Conservation (phyloP, 2,329 filamentous ascomycete genomes). For the Colletotrichum lindemuthianum region DNA sequence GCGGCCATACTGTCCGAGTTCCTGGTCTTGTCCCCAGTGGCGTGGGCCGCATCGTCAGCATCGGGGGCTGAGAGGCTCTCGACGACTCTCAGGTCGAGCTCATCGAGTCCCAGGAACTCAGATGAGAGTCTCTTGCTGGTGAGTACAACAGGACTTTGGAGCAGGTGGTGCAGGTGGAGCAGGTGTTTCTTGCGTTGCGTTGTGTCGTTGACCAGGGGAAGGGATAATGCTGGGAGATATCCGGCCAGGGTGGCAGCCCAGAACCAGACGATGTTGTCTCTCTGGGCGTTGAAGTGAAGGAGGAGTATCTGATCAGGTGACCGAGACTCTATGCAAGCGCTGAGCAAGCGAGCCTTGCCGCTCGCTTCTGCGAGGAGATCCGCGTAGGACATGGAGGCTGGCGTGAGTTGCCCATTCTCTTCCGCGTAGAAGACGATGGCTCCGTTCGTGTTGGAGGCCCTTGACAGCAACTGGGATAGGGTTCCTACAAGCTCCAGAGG, state of each 20-base stretch:
- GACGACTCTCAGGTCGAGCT: constrained; percentile 17
- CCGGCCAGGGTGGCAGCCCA: constrained; percentile 26
- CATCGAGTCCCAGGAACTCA: constrained; percentile 17
- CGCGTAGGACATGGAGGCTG: constrained; percentile 6
- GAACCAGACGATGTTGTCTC: constrained; percentile 30
- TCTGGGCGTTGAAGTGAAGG: constrained; percentile 25
- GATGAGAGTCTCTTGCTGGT: constrained; percentile 14
- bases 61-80: not conserved
- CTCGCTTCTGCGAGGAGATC: constrained; percentile 16
- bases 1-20: constrained; percentile 40
- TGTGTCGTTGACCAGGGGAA: constrained; percentile 24
- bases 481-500: not conserved
- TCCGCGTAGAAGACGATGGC: constrained; percentile 14
- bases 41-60: not conserved
- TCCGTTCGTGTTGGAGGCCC: constrained; percentile 1
- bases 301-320: constrained; percentile 23
- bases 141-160: constrained; percentile 10
- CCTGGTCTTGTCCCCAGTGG: not conserved
- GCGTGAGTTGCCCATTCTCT: not conserved
- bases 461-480: not conserved
- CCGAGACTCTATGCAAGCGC: not conserved
- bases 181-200: constrained; percentile 26
- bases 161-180: constrained; percentile 9
- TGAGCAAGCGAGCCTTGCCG: constrained; percentile 12
- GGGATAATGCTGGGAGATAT: constrained; percentile 16